A percentile compares a stretch with the other conserved stretches of the same genome.
These are phyloP conservation scores for Blastocladiella emersonii DNA, from an alignment of 371 early-diverging fungal genomes.

Conservation along the genomic window DNA sequence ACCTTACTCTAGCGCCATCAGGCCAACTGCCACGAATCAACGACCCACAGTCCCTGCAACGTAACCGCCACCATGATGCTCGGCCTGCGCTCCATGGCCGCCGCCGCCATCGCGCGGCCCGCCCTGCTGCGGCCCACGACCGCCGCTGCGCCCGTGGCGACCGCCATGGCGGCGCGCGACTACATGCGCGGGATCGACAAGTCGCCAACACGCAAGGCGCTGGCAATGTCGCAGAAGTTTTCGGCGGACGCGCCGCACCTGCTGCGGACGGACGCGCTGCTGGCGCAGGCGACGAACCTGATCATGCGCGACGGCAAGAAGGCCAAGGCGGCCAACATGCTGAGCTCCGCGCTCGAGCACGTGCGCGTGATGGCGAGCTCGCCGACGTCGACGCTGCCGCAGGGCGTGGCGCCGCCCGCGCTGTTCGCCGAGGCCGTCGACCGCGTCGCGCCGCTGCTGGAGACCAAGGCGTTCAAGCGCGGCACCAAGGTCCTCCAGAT, in stretches of 20 bases:
- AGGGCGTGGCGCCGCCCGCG: slow-evolving; percentile 34
- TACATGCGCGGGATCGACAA: slow-evolving; percentile 3
- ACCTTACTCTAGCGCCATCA: no score
- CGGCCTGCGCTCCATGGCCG: no score
- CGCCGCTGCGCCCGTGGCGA: slow-evolving; percentile 15
- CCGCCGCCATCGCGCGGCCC: slow-evolving; percentile 8
- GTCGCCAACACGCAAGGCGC: slow-evolving; percentile 6
- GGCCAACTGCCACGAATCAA: no score
- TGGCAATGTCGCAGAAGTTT: slow-evolving; percentile 9
- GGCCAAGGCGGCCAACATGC: slow-evolving; percentile 50
- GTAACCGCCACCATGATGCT: no score
- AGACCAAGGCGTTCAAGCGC: slow-evolving; percentile 47
- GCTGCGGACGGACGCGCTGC: slow-evolving; percentile 43
- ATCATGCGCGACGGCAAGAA: slow-evolving; percentile 79
- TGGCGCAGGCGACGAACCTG: slow-evolving; percentile 66
- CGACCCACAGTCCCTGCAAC: slow-evolving; percentile 7
- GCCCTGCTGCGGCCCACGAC: slow-evolving; percentile 12
- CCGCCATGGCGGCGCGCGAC: slow-evolving; percentile 7
- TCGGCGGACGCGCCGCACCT: slow-evolving; percentile 13
- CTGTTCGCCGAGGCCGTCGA: slow-evolving; percentile 60
- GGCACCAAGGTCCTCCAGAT: slow-evolving; percentile 69
- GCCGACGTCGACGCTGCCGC: not conserved
- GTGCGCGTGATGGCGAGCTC: slow-evolving; percentile 47
- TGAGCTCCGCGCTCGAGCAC: slow-evolving; percentile 50
- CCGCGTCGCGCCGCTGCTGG: slow-evolving; percentile 58